Evolutionary conservation across 1,284 basidiomycete species (phyloP).

Genomic region (Cutaneotrichosporon mucoides): DNA sequence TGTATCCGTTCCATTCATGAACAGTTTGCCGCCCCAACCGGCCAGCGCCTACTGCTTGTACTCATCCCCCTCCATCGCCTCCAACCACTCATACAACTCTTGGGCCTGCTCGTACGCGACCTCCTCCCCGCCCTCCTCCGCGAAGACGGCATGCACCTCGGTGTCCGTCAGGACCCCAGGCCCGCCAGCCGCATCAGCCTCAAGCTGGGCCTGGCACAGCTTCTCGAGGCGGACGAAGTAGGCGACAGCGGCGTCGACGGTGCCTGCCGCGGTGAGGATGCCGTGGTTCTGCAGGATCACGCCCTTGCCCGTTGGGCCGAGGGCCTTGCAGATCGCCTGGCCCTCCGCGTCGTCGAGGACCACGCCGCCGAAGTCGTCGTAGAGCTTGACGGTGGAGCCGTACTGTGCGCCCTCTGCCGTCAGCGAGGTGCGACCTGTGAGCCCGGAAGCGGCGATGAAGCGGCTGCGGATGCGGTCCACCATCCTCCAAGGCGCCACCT

Average conservation of each 20-base stretch:
- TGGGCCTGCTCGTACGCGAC: slow-evolving; percentile 24
- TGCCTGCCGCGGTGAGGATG: slow-evolving; percentile 25
- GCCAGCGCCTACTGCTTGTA: slow-evolving; percentile 15
- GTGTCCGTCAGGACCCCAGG: slow-evolving; percentile 55
- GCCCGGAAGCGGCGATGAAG: no score
- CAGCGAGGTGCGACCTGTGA: background rate
- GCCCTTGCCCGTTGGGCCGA: slow-evolving; percentile 44
- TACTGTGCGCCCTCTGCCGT: slow-evolving; percentile 28
- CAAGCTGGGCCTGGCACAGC: slow-evolving; percentile 33
- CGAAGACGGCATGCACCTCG: slow-evolving; percentile 58
- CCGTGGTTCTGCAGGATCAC: slow-evolving; percentile 46
- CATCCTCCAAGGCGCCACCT: no score
- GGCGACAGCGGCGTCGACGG: slow-evolving; percentile 32
- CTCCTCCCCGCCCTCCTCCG: slow-evolving; percentile 54
- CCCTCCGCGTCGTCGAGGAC: slow-evolving; percentile 49
- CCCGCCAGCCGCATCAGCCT: slow-evolving; percentile 34
- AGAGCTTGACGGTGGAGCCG: slow-evolving; percentile 37
- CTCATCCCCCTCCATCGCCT: slow-evolving; percentile 14
- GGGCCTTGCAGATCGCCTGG: slow-evolving; percentile 41
- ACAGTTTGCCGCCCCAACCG: no score
- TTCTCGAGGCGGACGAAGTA: slow-evolving; percentile 32
- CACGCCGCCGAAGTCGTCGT: slow-evolving; percentile 47
- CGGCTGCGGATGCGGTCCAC: no score
- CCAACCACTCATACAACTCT: slow-evolving; percentile 25
- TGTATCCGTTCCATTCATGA: no score